phyloP scores from a whole-genome alignment of 2,329 filamentous ascomycete genomes.

The Colletotrichum navitas region DNA sequence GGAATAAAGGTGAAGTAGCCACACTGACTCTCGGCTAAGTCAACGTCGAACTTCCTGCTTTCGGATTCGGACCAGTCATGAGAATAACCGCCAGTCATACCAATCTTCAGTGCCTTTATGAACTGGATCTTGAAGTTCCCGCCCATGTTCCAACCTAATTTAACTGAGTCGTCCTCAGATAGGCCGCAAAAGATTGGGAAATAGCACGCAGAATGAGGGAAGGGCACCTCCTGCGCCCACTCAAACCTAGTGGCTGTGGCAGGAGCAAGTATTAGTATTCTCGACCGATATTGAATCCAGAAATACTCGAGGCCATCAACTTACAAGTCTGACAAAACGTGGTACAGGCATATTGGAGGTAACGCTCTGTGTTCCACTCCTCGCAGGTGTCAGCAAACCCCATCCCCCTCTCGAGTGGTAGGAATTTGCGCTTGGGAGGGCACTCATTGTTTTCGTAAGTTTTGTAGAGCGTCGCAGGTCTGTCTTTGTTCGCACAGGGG shows the following conservation, averaged over 20 bases:
- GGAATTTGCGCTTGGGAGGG: not conserved
- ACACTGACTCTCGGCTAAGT: constrained; percentile 30
- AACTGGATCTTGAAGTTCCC: constrained; percentile 48
- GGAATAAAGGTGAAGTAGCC: constrained; percentile 44
- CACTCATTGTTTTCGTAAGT: not conserved
- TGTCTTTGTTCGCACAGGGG: constrained; percentile 1
- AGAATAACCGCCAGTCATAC: constrained; percentile 43
- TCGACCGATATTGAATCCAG: not conserved
- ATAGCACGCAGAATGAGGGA: constrained; percentile 52
- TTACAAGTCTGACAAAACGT: not conserved
- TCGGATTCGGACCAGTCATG: not conserved
- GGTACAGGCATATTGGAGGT: not conserved
- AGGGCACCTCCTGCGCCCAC: constrained; percentile 50
- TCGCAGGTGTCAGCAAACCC: not conserved
- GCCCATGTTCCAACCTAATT: constrained; percentile 48
- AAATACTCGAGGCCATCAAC: not conserved
- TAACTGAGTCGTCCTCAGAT: constrained; percentile 48
- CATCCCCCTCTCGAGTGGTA: not conserved
- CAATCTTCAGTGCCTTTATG: constrained; percentile 44
- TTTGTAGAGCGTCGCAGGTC: not conserved
- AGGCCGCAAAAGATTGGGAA: constrained; percentile 50
- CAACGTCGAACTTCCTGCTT: constrained; percentile 26
- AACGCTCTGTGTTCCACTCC: not conserved
- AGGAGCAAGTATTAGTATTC: not conserved
- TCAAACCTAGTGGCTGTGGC: constrained; percentile 44